phyloP scores from a whole-genome alignment of 495 filamentous ascomycete species.

The Parachaetomium inaequale region DNA sequence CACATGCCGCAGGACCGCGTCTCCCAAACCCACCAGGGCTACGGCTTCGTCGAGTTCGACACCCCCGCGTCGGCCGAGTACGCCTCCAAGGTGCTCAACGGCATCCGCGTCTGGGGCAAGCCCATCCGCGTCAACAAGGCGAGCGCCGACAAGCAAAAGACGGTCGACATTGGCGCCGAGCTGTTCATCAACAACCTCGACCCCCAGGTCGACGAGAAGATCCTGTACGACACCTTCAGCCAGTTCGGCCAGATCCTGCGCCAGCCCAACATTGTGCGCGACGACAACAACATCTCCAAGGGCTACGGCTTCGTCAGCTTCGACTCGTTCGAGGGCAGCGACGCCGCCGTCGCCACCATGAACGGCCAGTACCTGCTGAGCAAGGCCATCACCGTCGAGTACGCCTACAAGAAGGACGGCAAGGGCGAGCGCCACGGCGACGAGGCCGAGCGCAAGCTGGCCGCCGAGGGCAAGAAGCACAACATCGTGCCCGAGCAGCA shows the following conservation, averaged over 20 bases:
- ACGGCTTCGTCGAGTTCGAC: slow-evolving; percentile 97
- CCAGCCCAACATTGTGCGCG: slow-evolving; percentile 88
- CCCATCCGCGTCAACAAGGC: slow-evolving; percentile 94
- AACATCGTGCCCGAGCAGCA: slow-evolving; percentile 75
- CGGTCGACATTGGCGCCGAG: slow-evolving; percentile 92
- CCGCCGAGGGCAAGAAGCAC: slow-evolving; percentile 88
- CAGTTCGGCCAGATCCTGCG: slow-evolving; percentile 84
- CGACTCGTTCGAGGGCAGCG: slow-evolving; percentile 88
- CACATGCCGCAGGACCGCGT: slow-evolving; percentile 97
- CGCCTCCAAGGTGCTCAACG: slow-evolving; percentile 94
- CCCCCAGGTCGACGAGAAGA: slow-evolving; percentile 90
- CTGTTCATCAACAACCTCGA: slow-evolving; percentile 97
- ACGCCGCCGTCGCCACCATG: slow-evolving; percentile 88
- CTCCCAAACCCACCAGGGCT: slow-evolving; percentile 93
- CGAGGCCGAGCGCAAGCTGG: slow-evolving; percentile 87
- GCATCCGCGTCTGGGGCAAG: slow-evolving; percentile 88
- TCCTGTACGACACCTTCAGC: slow-evolving; percentile 94
- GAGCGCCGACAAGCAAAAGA: slow-evolving; percentile 90
- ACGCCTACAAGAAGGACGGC: slow-evolving; percentile 99
- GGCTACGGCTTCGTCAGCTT: slow-evolving; percentile 97
- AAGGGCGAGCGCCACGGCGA: slow-evolving; percentile 97
- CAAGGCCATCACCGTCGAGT: slow-evolving; percentile 92
- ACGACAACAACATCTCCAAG: slow-evolving; percentile 87
- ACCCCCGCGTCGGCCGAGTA: slow-evolving; percentile 97
- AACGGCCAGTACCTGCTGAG: slow-evolving; percentile 96